Evolutionary conservation across 192 early-diverging fungal species (phyloP).

Genomic region (Coemansia asiatica): DNA sequence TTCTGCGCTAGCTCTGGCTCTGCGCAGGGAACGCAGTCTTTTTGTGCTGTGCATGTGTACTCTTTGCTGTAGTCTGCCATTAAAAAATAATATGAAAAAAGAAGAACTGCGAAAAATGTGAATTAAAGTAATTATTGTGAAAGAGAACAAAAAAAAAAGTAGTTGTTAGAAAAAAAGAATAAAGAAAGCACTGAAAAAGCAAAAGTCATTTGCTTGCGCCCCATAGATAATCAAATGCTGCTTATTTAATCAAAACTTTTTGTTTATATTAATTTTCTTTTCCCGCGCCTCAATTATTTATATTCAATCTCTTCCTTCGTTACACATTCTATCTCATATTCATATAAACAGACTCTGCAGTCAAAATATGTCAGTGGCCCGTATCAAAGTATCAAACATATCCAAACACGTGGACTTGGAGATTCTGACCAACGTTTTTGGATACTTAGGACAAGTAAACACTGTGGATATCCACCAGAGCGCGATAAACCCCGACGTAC

Average conservation of each 20-base stretch:
- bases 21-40: constrained; percentile 15
- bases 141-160: too few relatives aligned
- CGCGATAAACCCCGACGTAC: constrained; percentile 52
- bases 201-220: too few relatives aligned
- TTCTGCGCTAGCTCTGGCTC: neutral
- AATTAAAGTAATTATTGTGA: too few relatives aligned
- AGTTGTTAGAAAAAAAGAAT: too few relatives aligned
- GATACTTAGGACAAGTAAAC: constrained; percentile 58
- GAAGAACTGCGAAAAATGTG: neutral
- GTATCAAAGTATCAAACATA: constrained; percentile 64
- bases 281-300: too few relatives aligned
- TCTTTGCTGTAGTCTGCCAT: constrained; percentile 23
- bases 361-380: neutral
- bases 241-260: too few relatives aligned
- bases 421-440: constrained; percentile 61
- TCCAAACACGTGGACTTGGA: constrained; percentile 59
- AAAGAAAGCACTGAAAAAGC: too few relatives aligned
- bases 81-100: neutral
- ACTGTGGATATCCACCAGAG: constrained; percentile 21
- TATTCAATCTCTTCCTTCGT: too few relatives aligned
- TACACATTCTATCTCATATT: too few relatives aligned
- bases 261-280: too few relatives aligned
- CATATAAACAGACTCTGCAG: too few relatives aligned
- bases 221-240: too few relatives aligned
- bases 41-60: constrained; percentile 13